Conservation (phyloP, 805 yeast genomes). For the Ascoidea asiatica region DNA sequence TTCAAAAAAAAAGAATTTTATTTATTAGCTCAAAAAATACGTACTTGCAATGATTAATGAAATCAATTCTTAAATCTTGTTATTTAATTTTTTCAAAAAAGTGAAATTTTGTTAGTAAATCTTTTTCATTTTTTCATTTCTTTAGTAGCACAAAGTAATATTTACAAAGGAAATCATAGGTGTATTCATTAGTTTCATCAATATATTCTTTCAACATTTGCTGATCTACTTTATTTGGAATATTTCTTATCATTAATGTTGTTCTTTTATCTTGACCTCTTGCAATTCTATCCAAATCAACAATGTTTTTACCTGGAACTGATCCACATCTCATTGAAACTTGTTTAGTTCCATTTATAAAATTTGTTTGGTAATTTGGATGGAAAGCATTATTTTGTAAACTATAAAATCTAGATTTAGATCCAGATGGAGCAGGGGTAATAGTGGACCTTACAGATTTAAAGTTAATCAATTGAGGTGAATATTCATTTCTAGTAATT, state of each 20-base stretch:
- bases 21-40: constrained; percentile 1
- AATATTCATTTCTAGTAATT: background rate
- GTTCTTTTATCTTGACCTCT: constrained; percentile 29
- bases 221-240: constrained; percentile 37
- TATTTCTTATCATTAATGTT: constrained; percentile 39
- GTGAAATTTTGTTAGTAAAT: no score
- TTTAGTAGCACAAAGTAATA: background rate
- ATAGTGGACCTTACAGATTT: background rate
- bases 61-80: constrained; percentile 34
- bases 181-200: constrained; percentile 27
- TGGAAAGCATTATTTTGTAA: no score
- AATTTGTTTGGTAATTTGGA: constrained; percentile 17
- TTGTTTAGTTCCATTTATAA: constrained; percentile 16
- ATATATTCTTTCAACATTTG: constrained; percentile 29
- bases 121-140: background rate
- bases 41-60: constrained; percentile 33
- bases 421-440: no score
- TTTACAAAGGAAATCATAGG: constrained; percentile 27
- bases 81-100: background rate
- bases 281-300: constrained; percentile 25
- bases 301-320: constrained; percentile 20
- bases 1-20: background rate
- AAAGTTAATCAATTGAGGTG: background rate
- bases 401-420: no score
- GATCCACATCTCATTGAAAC: background rate